Evolutionary conservation across 1,284 basidiomycete species (phyloP), one percentile per base, ranked within the genome.

Genomic region (Coniferiporia weirii): DNA sequence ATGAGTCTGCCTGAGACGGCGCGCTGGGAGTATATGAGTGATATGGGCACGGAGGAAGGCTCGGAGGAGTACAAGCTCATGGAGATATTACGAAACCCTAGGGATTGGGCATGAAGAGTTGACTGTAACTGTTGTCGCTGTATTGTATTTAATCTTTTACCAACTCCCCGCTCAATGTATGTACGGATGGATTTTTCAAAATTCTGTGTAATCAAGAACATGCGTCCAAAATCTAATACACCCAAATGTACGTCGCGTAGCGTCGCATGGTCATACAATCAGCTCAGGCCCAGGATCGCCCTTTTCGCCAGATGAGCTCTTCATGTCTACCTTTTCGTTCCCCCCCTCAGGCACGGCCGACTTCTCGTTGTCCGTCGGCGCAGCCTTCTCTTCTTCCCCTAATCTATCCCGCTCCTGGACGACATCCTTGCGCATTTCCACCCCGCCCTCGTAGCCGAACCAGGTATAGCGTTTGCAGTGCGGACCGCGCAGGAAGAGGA

Each of bases 1-100:
- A 95, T 95, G 91, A 93, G 88, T 69, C 70, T 98, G 59, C 95
- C 95, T 0, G 89, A 95, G 75, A 88, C 84, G 1, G 93, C 91
- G 34, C 79, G 93, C 62, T 98, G 95, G 95, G 95, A 98, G 74
- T 98, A 97, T 72, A 89, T 89, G 85, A 83, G 82, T 27, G 88
- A 93, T 12, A 69, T 95, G 65, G 93, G 91, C 3, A 75, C 76
- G 13, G 76, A 82, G 44, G 80, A 81, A 63, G 86, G 82, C 0
- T 87, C 84, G 17, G 82, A 85, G 64, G 93, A 96, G 70, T 87
- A 80, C 38, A 79, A 83, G 68, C 68, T 95, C 61, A 64, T 89
- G 52, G 76, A 82, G 61, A 83, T 89, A n/a, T 72, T 95, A 65
- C 85, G 79, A 69, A 80, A 75, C 27, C 87, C 93, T 0, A 77